A percentile compares a stretch with the other conserved stretches of the same genome.
phyloP scores from a whole-genome alignment of 495 filamentous ascomycete species.

The Astrocystis sublimbata region DNA sequence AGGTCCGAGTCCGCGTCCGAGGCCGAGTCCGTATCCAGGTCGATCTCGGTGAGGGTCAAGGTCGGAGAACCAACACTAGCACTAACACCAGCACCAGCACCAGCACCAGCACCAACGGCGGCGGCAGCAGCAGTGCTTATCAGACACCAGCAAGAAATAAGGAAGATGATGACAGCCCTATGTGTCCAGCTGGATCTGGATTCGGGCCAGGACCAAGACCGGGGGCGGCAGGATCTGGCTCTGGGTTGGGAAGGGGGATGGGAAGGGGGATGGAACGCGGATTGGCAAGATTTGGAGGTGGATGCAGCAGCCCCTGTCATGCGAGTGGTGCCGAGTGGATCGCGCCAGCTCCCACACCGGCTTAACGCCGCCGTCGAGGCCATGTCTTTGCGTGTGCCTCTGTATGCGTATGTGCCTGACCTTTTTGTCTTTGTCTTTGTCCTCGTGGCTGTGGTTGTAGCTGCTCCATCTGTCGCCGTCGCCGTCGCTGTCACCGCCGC shows the following conservation, averaged over 20 bases:
- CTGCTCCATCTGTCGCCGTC: too few species aligned
- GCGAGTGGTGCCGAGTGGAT: conserved; percentile 3
- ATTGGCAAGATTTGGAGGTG: too few species aligned
- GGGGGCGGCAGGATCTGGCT: neutral
- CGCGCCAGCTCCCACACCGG: conserved; percentile 5
- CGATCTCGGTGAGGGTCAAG: neutral
- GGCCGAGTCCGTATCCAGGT: neutral
- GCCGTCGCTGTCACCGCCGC: too few species aligned
- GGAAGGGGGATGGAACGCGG: too few species aligned
- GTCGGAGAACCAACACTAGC: too few species aligned
- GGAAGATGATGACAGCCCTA: conserved; percentile 34
- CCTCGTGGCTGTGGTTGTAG: too few species aligned
- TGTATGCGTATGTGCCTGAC: too few species aligned
- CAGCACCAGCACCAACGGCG: neutral
- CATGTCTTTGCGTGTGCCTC: too few species aligned
- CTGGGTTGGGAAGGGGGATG: neutral
- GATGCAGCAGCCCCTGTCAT: conserved; percentile 5
- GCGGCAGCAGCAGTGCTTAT: conserved; percentile 23
- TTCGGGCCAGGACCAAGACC: neutral
- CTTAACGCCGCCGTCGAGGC: neutral
- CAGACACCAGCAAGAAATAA: conserved; percentile 37
- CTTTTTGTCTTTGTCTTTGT: too few species aligned
- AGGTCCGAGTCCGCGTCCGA: neutral
- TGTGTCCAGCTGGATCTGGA: neutral
- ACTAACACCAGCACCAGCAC: too few species aligned